Percentiles rank a stretch among this genome's conserved stretches.
Conservation (phyloP, 163 green algal genomes). For the Trebouxia gelatinosa region DNA sequence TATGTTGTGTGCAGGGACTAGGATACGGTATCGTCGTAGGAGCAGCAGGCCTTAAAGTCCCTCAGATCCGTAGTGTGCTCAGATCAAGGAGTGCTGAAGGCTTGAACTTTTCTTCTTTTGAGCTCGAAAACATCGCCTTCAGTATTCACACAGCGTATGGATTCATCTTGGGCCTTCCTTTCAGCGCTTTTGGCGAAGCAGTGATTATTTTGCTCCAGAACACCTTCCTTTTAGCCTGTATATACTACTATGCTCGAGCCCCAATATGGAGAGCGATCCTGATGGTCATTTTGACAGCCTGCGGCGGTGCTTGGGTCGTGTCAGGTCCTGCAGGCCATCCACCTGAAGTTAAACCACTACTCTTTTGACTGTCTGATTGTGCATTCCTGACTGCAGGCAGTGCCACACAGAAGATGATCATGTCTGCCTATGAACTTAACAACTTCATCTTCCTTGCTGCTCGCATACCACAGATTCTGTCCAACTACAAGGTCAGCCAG, state of each 20-base stretch:
- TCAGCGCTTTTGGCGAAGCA: conserved; percentile 85
- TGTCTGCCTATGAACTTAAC: conserved; percentile 66
- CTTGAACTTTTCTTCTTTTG: conserved; percentile 70
- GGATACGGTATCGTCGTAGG: conserved; percentile 76
- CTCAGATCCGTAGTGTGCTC: conserved; percentile 76
- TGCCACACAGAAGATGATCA: conserved; percentile 20
- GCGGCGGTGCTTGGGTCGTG: conserved; percentile 16
- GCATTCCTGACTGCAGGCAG: conserved; percentile 5
- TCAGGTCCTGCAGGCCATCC: too few species aligned
- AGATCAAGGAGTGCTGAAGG: conserved; percentile 68
- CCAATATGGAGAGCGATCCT: conserved; percentile 26
- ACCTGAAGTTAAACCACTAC: too few species aligned
- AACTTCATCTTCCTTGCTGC: conserved; percentile 72
- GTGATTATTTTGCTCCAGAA: conserved; percentile 77
- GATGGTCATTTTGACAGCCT: conserved; percentile 33
- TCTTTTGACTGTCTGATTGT: too few species aligned
- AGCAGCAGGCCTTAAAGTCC: conserved; percentile 81
- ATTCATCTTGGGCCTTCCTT: conserved; percentile 69
- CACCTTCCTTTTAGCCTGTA: conserved; percentile 72
- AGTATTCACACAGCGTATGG: conserved; percentile 78
- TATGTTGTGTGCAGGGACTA: conserved; percentile 75
- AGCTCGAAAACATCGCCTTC: conserved; percentile 84
- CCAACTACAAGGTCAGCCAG: conserved; percentile 67
- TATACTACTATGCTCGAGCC: conserved; percentile 70
- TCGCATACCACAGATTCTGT: conserved; percentile 74